A percentile compares a stretch with the other conserved stretches of the same genome.
These are phyloP conservation scores for Arthroderma uncinatum DNA, from an alignment of 2,329 filamentous ascomycete genomes.

Conservation along the genomic window DNA sequence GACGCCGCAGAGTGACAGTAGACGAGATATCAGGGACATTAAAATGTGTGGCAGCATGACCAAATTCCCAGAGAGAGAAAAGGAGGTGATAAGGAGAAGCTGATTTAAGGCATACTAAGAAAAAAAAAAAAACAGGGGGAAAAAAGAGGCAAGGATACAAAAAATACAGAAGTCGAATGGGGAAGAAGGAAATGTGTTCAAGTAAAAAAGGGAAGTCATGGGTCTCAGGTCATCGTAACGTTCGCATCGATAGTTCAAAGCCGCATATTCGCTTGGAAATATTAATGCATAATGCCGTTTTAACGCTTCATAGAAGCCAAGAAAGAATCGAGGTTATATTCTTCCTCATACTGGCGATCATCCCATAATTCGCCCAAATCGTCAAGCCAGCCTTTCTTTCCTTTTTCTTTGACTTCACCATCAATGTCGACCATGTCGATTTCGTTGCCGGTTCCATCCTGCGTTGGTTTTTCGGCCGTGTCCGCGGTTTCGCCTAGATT, in stretches of 20 bases:
- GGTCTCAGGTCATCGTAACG: not conserved
- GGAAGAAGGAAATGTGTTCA: not conserved
- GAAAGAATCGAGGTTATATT: slow-evolving; percentile 92
- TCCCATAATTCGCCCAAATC: slow-evolving; percentile 96
- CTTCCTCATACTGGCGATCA: slow-evolving; percentile 94
- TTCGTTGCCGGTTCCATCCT: slow-evolving; percentile 48
- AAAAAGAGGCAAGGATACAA: not conserved
- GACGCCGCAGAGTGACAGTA: not conserved
- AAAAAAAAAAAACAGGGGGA: not conserved
- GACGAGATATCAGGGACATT: not conserved
- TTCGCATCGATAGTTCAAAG: not conserved
- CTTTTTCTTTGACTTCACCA: slow-evolving; percentile 81
- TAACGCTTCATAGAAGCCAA: slow-evolving; percentile 71
- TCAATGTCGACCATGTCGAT: slow-evolving; percentile 83
- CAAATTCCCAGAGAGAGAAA: not conserved
- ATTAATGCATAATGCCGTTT: not conserved
- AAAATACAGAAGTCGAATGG: not conserved
- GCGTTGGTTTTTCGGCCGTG: slow-evolving; percentile 48
- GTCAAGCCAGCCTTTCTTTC: slow-evolving; percentile 93
- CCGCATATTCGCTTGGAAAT: not conserved
- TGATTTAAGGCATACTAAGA: not conserved
- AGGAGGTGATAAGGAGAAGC: not conserved
- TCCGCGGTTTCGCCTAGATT: slow-evolving; percentile 64
- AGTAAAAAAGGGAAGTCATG: not conserved
- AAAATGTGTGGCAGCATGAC: not conserved